Evolutionary conservation across 176 grass and related monocot genomes (phyloP).

Genomic region (Paspalum vaginatum): DNA sequence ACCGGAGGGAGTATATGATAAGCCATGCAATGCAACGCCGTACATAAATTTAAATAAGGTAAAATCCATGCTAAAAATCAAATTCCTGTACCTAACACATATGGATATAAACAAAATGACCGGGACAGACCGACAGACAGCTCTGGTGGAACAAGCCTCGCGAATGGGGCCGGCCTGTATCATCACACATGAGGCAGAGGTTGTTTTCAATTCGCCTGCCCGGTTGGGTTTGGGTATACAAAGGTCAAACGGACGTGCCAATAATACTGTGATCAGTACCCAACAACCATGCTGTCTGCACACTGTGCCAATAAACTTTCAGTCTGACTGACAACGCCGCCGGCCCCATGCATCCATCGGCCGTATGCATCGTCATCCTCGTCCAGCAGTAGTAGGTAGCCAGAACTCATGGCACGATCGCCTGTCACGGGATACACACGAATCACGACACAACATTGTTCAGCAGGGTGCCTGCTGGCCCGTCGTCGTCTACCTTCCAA

Average conservation of each 20-base stretch:
- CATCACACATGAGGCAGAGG: not conserved
- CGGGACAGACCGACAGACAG: slow-evolving; percentile 23
- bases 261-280: not conserved
- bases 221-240: not conserved
- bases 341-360: too few relatives aligned
- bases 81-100: too few relatives aligned
- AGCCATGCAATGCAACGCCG: too few relatives aligned
- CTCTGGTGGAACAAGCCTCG: not conserved
- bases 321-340: not conserved
- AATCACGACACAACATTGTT: not conserved
- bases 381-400: too few relatives aligned
- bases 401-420: not conserved
- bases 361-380: not conserved
- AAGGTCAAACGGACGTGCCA: not conserved
- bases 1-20: too few relatives aligned
- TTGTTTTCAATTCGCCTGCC: not conserved
- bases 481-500: not conserved
- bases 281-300: slow-evolving; percentile 8
- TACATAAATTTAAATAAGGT: too few relatives aligned
- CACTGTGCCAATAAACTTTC: slow-evolving; percentile 2
- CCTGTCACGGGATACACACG: not conserved
- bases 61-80: too few relatives aligned
- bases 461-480: not conserved
- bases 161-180: not conserved
- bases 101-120: too few relatives aligned